A percentile compares a stretch with the other conserved stretches of the same genome.
Evolutionary conservation across 108 stramenopile species (phyloP).

Genomic region (Chaetoceros muelleri): DNA sequence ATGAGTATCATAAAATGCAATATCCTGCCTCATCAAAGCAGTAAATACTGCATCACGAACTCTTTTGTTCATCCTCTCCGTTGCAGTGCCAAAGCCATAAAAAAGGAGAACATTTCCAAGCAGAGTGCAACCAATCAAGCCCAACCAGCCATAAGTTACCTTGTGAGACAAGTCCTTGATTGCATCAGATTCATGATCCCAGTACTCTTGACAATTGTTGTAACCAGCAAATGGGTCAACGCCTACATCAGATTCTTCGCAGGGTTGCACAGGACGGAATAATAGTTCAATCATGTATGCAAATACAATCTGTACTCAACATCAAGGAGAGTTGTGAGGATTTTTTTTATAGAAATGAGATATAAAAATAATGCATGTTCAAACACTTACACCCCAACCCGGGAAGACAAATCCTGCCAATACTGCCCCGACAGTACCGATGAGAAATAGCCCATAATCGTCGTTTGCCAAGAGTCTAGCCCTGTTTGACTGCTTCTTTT

Average conservation of each 20-base stretch:
- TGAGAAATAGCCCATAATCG: constrained; percentile 20
- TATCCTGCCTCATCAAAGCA: constrained; percentile 57
- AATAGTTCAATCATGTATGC: constrained; percentile 53
- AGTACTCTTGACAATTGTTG: constrained; percentile 43
- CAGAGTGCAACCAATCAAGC: constrained; percentile 27
- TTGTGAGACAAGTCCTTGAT: constrained; percentile 38
- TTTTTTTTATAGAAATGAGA: too few relatives aligned
- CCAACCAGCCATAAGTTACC: constrained; percentile 34
- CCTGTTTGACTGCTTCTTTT: constrained; percentile 12
- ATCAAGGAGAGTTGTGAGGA: too few relatives aligned
- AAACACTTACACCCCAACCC: constrained; percentile 59
- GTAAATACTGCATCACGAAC: constrained; percentile 49
- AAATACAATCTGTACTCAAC: too few relatives aligned
- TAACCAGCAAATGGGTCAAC: constrained; percentile 5
- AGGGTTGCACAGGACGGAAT: constrained; percentile 36
- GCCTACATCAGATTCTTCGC: constrained; percentile 20
- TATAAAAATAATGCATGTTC: too few relatives aligned
- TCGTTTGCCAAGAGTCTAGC: constrained; percentile 30
- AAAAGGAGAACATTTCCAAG: constrained; percentile 49
- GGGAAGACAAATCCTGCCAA: constrained; percentile 66
- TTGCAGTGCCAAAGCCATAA: constrained; percentile 57
- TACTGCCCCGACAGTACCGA: constrained; percentile 51
- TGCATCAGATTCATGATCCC: constrained; percentile 28
- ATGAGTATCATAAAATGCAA: constrained; percentile 61
- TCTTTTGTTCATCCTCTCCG: constrained; percentile 59